Conservation (phyloP, 2,329 filamentous ascomycete genomes). For the Colletotrichum sp. region DNA sequence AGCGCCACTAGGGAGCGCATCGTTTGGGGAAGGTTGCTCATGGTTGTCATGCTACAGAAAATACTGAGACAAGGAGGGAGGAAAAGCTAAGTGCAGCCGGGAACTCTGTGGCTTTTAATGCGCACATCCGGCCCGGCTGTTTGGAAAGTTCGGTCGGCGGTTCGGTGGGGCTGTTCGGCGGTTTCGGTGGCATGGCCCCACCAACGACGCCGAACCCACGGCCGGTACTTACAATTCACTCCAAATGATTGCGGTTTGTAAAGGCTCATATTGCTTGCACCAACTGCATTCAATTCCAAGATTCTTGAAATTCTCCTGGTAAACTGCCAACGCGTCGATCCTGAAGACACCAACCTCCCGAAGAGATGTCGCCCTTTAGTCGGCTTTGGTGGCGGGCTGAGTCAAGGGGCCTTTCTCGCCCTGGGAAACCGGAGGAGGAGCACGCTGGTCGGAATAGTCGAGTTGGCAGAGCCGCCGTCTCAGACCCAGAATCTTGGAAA, state of each 20-base stretch:
- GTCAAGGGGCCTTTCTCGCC: slow-evolving; percentile 17
- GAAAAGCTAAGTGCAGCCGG: not conserved
- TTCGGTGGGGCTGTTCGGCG: slow-evolving; percentile 3
- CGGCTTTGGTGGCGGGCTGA: slow-evolving; percentile 17
- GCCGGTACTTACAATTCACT: not conserved
- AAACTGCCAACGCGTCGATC: not conserved
- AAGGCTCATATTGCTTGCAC: not conserved
- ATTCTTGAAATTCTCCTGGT: not conserved
- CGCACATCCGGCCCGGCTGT: not conserved
- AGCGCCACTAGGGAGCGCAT: slow-evolving; percentile 51
- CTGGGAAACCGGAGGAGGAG: slow-evolving; percentile 2
- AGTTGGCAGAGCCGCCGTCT: not conserved
- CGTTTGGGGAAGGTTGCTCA: slow-evolving; percentile 37
- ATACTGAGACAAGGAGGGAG: not conserved
- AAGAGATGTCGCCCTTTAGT: not conserved
- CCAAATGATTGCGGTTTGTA: fast-evolving
- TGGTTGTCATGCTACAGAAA: slow-evolving; percentile 4
- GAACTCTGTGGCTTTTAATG: not conserved
- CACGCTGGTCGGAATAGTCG: not conserved
- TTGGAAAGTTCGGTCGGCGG: not conserved
- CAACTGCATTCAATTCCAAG: not conserved
- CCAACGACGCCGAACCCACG: slow-evolving; percentile 8
- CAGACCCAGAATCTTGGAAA: not conserved
- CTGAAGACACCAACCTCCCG: not conserved
- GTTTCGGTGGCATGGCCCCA: not conserved